Evolutionary conservation across 108 stramenopile species (phyloP), one percentile per base, ranked within the genome.

Genomic region (Epipyxis sp.): DNA sequence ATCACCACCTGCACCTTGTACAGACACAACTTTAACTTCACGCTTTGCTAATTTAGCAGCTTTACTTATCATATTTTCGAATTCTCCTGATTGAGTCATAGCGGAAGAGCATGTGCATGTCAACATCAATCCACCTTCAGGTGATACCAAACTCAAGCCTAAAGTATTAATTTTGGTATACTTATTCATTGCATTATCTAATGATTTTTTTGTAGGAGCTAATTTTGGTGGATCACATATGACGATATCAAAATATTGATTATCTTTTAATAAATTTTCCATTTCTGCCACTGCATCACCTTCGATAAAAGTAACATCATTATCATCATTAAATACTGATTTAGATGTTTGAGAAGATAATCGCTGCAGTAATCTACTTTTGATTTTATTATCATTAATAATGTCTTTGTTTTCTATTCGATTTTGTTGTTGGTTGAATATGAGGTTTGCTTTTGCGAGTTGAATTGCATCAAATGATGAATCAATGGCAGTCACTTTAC

Each of bases 181-280:
- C 76, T 94, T 95, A 35, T 89, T 81, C 0, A 87, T 81, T 30
- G 94, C 94, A 45, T 89, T 85, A 32, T 85, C 83, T 13, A 97
- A 72, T 0, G 80, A 69, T 39, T 85, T 81, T 20, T 88, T 81
- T 37, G 86, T 90, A 2, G 94, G 94, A 20, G 96, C 96, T 29
- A 97, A 78, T 83, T 97, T 97, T 30, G 96, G 94, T 46, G 96
- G 96, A 85, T 97, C 96, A 6, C 93, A 76, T 10, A 94, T 86
- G 13, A 97, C 85, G 1, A 95, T 82, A 78, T 95, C 94, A 79
- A 84, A 97, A 40, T 86, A 79, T 1, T 82, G 50, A 1, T 76
- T 81, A 0, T 54, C 41, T 34, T 82, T 82, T 69, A 65, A 79
- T 62, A 69, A 76, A 59, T 76, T 77, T 79, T 91, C 89, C 93